phyloP scores from a whole-genome alignment of 2,329 filamentous ascomycete species.

The Geosmithia flava region DNA sequence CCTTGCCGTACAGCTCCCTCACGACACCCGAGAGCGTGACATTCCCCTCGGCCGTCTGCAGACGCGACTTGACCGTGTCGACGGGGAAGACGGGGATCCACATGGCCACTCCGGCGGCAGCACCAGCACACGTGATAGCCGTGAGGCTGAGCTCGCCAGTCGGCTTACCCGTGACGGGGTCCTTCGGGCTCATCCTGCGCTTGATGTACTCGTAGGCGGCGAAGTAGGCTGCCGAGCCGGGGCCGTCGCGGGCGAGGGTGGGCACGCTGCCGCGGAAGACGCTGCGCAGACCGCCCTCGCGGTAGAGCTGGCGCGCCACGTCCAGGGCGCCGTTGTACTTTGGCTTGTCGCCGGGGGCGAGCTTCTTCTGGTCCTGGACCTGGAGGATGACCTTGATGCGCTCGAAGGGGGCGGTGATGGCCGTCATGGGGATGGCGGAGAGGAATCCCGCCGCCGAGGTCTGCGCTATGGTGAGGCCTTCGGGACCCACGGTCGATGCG shows the following conservation, averaged over 20 bases:
- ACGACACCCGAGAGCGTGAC: slow-evolving; percentile 73
- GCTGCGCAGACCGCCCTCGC: slow-evolving; percentile 76
- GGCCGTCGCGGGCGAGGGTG: slow-evolving; percentile 86
- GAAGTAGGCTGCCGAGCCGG: slow-evolving; percentile 90
- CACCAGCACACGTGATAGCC: slow-evolving; percentile 78
- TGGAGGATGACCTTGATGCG: slow-evolving; percentile 97
- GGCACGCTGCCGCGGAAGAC: slow-evolving; percentile 88
- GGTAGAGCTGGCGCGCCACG: slow-evolving; percentile 88
- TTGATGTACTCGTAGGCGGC: slow-evolving; percentile 96
- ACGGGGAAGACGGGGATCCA: slow-evolving; percentile 98
- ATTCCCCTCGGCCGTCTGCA: slow-evolving; percentile 84
- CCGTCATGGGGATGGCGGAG: slow-evolving; percentile 92
- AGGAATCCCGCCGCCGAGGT: slow-evolving; percentile 92
- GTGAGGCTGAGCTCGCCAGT: slow-evolving; percentile 67
- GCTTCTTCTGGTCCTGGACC: slow-evolving; percentile 87
- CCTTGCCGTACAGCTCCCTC: slow-evolving; percentile 66
- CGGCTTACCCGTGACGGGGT: slow-evolving; percentile 58
- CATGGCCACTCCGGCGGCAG: slow-evolving; percentile 90
- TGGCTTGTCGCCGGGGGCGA: slow-evolving; percentile 81
- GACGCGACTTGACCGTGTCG: slow-evolving; percentile 86
- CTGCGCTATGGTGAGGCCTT: slow-evolving; percentile 73
- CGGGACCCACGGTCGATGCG: slow-evolving; percentile 50
- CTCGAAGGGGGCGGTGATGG: slow-evolving; percentile 98
- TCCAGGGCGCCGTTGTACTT: slow-evolving; percentile 80
- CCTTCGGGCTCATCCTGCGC: slow-evolving; percentile 70